Evolutionary conservation across 176 grass and related monocot species (phyloP).

Genomic region (Rhynchospora pubera): DNA sequence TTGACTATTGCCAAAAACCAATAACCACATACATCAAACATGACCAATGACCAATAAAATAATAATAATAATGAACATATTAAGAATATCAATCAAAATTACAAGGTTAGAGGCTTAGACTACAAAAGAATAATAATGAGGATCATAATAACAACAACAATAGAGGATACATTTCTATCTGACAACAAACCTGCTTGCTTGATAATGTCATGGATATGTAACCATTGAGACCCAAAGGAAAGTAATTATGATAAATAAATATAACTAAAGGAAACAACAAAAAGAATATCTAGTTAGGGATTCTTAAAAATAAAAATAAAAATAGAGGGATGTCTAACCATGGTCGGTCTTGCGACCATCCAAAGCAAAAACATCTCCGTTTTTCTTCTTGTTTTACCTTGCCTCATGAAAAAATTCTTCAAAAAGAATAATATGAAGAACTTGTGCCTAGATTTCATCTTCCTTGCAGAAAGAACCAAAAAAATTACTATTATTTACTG

Average conservation of each 20-base stretch:
- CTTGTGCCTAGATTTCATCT: constrained; percentile 22
- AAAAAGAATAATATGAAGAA: constrained; percentile 19
- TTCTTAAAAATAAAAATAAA: constrained; percentile 14
- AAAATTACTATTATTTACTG: constrained; percentile 74
- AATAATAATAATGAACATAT: constrained; percentile 2
- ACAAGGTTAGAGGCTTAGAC: constrained; percentile 9
- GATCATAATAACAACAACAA: constrained; percentile 1
- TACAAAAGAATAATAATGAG: constrained; percentile 13
- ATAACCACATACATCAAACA: neutral
- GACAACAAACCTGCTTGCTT: constrained; percentile 2
- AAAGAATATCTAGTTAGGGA: constrained; percentile 22
- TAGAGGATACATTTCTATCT: constrained; percentile 12
- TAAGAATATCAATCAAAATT: constrained; percentile 17
- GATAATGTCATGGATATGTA: neutral
- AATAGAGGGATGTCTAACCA: constrained; percentile 25
- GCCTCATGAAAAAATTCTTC: constrained; percentile 42
- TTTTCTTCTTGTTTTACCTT: constrained; percentile 4
- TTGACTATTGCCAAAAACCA: neutral
- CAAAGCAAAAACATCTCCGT: constrained; percentile 40
- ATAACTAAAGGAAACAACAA: constrained; percentile 6
- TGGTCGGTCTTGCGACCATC: constrained; percentile 14
- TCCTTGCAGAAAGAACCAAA: constrained; percentile 39
- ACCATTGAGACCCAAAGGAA: neutral
- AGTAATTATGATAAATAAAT: constrained; percentile 19
- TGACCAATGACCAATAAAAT: neutral